Conservation (phyloP, 1,284 basidiomycete species). For the Inonotus obliquus region DNA sequence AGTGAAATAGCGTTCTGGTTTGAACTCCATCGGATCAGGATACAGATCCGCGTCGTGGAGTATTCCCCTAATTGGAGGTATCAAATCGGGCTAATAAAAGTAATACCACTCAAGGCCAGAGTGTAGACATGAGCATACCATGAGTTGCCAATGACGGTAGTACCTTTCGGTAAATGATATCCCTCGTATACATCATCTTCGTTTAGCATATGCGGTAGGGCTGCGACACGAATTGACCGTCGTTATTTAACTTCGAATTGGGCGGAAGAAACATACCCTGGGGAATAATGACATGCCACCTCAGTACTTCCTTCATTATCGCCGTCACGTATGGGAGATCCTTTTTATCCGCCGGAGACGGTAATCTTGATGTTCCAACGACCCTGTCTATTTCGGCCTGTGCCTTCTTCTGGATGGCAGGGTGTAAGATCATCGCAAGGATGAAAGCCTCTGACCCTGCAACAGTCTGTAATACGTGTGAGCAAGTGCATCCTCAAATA, state of each 20-base stretch:
- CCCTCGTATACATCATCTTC: conserved; percentile 12
- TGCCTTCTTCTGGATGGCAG: conserved; percentile 46
- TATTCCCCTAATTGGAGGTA: conserved; percentile 7
- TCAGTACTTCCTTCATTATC: conserved; percentile 54
- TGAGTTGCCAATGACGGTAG: conserved; percentile 14
- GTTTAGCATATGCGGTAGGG: conserved; percentile 5
- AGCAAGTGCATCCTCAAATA: neutral
- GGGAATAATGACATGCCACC: conserved; percentile 46
- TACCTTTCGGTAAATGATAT: conserved; percentile 6
- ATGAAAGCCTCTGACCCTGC: conserved; percentile 48
- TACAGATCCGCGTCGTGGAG: conserved; percentile 17
- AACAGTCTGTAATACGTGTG: conserved; percentile 34
- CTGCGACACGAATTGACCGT: neutral
- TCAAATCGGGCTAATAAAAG: neutral
- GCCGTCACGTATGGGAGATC: conserved; percentile 58
- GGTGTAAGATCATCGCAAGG: conserved; percentile 48
- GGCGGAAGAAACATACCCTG: neutral
- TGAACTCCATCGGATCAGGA: conserved; percentile 26
- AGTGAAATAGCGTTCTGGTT: conserved; percentile 27
- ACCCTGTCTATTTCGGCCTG: conserved; percentile 61
- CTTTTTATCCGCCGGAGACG: conserved; percentile 55
- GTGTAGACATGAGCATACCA: conserved; percentile 3
- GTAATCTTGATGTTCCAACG: conserved; percentile 55
- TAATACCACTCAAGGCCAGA: no score
- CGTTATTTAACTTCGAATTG: neutral